These are phyloP conservation scores for Dioszegia aurantiaca DNA, from an alignment of 768 basidiomycete genomes.

Conservation along the genomic window DNA sequence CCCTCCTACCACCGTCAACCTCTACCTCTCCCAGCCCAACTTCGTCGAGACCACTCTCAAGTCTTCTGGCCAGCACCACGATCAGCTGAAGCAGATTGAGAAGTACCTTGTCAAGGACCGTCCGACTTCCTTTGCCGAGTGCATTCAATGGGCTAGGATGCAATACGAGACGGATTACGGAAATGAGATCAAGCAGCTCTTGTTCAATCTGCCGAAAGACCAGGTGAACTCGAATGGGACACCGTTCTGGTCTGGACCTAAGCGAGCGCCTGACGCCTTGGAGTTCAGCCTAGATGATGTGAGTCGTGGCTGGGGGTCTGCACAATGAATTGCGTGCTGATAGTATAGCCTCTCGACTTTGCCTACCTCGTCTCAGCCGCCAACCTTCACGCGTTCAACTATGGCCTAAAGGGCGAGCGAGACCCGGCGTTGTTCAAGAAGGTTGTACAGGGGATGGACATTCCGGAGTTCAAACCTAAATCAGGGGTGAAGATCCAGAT, in stretches of 20 bases:
- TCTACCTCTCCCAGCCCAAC: conserved; percentile 94
- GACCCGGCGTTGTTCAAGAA: conserved; percentile 77
- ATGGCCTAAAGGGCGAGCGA: conserved; percentile 85
- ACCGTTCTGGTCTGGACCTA: conserved; percentile 99
- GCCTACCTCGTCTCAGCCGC: conserved; percentile 87
- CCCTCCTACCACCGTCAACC: conserved; percentile 87
- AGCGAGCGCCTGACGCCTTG: conserved; percentile 89
- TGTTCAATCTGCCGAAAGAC: conserved; percentile 93
- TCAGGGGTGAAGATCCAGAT: conserved; percentile 90
- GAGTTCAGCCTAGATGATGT: conserved; percentile 83
- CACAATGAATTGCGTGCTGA: background rate
- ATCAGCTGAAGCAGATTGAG: conserved; percentile 81
- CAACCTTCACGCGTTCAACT: conserved; percentile 96
- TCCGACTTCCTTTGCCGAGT: conserved; percentile 93
- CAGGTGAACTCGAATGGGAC: conserved; percentile 82
- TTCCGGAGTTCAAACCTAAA: conserved; percentile 90
- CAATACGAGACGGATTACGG: conserved; percentile 93
- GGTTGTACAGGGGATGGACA: conserved; percentile 73
- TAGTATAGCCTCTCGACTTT: conserved; percentile 71
- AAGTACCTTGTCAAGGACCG: conserved; percentile 87
- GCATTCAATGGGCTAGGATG: conserved; percentile 91
- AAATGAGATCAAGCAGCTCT: conserved; percentile 85
- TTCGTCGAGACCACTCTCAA: conserved; percentile 87
- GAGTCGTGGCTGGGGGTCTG: conserved; percentile 48
- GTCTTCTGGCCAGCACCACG: conserved; percentile 84